Evolutionary conservation across 2,329 filamentous ascomycete species (phyloP), one percentile per base, ranked within the genome.

Genomic region (Cladosporium austrohemisphaericum): DNA sequence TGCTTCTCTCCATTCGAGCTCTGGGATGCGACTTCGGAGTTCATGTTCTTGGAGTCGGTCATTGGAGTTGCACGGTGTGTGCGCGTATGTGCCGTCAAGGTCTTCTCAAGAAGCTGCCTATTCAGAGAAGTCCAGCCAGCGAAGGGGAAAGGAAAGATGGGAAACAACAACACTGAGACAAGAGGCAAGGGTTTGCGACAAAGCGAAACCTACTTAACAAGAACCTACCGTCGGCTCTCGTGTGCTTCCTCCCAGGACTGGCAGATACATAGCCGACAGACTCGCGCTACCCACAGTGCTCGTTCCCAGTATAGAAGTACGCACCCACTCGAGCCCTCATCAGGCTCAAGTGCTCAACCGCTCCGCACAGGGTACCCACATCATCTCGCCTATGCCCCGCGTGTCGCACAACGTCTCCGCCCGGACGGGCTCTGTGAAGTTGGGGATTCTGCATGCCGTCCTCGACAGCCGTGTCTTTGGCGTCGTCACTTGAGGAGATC

Each of bases 401-500:
- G 33, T 38, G 18, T 5, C 19, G 8, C 31, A 6, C 28, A 29
- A 22, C 18, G 29, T 28, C 44, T 35, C 44, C 44, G 33, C 44
- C 18, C 18, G 14, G 25, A n/a, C 5, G 16, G 10, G 2, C 23
- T 13, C 16, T 10, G 6, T 20, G 44, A 37, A 47, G 33, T 31
- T 47, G 36, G 44, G 44, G 44, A 22, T 38, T 38, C 22, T 23
- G 23, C 28, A 29, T 47, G 44, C 44, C 44, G 44, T 47, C 33
- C 13, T 47, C 44, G 44, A 47, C 44, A 47, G 44, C 44, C 44
- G 44, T 47, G 44, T 47, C 44, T 47, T 37, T 47, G 33, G 33
- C 25, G 44, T 25, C 32, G 33, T 23, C 33, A 47, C 33, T 28
- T 29, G 18, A 31, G 18, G 33, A 29, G 33, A 47, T 47, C 33